Conservation (phyloP, 352 stramenopile species). For the Globisporangium mamillatum region DNA sequence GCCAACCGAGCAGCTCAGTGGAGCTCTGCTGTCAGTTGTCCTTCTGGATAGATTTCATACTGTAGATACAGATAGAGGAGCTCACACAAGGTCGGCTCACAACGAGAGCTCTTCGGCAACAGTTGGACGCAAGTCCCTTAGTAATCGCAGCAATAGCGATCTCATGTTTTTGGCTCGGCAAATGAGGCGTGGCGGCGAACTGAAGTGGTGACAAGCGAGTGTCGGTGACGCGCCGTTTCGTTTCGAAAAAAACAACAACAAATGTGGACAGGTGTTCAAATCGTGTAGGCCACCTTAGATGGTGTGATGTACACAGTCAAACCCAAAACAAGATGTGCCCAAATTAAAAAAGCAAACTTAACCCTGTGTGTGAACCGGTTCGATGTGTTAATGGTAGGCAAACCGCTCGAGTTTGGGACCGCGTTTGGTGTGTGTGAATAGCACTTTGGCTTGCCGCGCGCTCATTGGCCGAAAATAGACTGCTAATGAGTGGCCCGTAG, state of each 20-base stretch:
- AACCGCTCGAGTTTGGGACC: not conserved
- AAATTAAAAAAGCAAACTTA: not conserved
- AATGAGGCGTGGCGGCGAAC: not conserved
- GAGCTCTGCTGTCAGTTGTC: not conserved
- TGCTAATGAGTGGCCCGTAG: constrained; percentile 12
- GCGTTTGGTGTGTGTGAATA: not conserved
- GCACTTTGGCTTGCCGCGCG: not conserved
- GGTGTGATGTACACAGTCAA: not conserved
- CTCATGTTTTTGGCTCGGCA: not conserved
- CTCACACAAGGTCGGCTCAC: not conserved
- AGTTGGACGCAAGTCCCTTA: constrained; percentile 9
- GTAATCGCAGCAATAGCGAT: not conserved
- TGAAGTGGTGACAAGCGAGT: constrained; percentile 8
- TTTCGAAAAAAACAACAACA: not conserved
- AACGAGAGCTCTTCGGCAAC: not conserved
- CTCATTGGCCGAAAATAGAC: not conserved
- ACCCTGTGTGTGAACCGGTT: not conserved
- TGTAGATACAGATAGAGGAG: not conserved
- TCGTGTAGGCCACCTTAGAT: not conserved
- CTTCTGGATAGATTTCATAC: constrained; percentile 1
- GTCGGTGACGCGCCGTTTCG: constrained; percentile 1
- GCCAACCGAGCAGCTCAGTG: not conserved
- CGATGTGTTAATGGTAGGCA: not conserved
- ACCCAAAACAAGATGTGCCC: not conserved
- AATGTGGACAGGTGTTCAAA: not conserved